These are phyloP conservation scores for Wickerhamomyces chambardii DNA, from an alignment of 805 yeast genomes.

Conservation along the genomic window DNA sequence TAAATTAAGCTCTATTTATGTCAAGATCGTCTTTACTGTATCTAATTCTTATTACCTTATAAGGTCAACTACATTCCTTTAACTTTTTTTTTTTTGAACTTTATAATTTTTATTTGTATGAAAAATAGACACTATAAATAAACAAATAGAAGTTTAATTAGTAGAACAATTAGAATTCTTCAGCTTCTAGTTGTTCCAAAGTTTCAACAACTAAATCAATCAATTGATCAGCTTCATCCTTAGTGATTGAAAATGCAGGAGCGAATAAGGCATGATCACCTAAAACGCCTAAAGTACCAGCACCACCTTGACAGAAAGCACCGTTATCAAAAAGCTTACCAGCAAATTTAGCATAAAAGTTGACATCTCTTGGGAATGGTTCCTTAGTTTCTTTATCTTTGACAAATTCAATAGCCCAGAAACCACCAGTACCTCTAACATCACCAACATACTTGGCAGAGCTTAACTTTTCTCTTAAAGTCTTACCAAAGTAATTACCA, in stretches of 20 bases:
- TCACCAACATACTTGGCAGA: slow-evolving; percentile 33
- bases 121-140: no score
- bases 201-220: slow-evolving; percentile 18
- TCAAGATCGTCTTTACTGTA: no score
- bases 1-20: no score
- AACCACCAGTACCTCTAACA: slow-evolving; percentile 46
- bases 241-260: slow-evolving; percentile 32
- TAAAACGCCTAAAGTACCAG: slow-evolving; percentile 28
- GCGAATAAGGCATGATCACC: slow-evolving; percentile 40
- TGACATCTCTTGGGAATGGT: slow-evolving; percentile 23
- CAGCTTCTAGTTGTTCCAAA: slow-evolving; percentile 12
- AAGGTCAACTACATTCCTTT: no score
- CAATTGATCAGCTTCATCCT: slow-evolving; percentile 26
- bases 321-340: slow-evolving; percentile 29
- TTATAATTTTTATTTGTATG: no score
- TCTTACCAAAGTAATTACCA: slow-evolving; percentile 34
- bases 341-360: slow-evolving; percentile 17
- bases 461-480: slow-evolving; percentile 20
- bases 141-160: no score
- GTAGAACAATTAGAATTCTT: no score
- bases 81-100: no score
- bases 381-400: slow-evolving; percentile 37
- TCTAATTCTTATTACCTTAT: no score
- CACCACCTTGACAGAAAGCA: slow-evolving; percentile 28
- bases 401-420: slow-evolving; percentile 45